Evolutionary conservation across 441 rosid species (phyloP), one percentile per base, ranked within the genome.

Genomic region (Rhodomyrtus psidioides): DNA sequence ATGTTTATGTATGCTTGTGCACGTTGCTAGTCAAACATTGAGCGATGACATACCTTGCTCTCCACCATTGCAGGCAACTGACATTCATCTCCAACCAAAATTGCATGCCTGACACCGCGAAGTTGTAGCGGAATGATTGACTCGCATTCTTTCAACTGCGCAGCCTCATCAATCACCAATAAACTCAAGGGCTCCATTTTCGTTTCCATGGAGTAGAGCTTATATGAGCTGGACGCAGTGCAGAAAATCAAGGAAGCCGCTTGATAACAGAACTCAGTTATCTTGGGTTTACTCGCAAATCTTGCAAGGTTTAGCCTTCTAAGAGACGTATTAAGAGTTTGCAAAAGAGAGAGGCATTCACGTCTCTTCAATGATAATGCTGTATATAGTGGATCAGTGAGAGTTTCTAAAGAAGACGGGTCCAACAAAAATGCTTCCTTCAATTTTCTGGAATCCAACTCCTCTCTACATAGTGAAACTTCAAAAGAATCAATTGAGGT

Each of bases 101-200:
- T 42, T 21, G 88, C 85, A 39, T 91, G 90, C 84, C 39, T 88
- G 51, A 91, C 19, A 12, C 90, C 90, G 0, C 44, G 87, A 44
- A 93, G 89, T 79, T 90, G 91, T 51, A 93, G 85, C 14, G 94
- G 92, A 55, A 93, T 90, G 14, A 89, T 79, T 17, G 87, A 92
- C 85, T 92, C 95, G 74, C 92, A 87, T 75, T 93, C 95, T 82
- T 87, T 92, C 53, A 93, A 44, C 46, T 92, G 93, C 12, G 91
- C 91, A 15, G 94, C 94, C 85, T 93, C 94, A 46, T 93, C 95
- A 26, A 93, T 90, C 7, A 93, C 90, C 87, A 92, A 65, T 21
- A 91, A 53, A 55, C 87, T 82, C 19, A 90, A 59, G 16, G 93
- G 92, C 28, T 86, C 62, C 86, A 84, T 30, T 60, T 60, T 59